phyloP scores from a whole-genome alignment of 345 rosid genomes.

The Trapa incisa region DNA sequence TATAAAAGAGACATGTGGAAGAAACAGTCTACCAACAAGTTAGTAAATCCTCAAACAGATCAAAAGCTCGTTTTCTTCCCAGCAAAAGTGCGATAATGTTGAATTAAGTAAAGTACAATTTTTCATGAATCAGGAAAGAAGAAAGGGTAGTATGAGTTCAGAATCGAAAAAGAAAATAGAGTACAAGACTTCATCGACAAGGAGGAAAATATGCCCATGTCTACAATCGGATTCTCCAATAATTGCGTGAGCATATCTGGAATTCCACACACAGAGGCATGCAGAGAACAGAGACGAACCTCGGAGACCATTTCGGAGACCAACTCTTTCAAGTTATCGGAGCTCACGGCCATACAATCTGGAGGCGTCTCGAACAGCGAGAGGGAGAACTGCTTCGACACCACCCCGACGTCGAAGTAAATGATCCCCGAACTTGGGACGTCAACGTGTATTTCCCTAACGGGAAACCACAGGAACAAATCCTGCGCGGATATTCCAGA shows the following conservation, averaged over 20 bases:
- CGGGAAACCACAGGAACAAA: slow-evolving; percentile 82
- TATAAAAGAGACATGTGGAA: background rate
- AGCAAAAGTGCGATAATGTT: background rate
- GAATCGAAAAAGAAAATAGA: background rate
- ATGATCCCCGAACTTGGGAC: slow-evolving; percentile 80
- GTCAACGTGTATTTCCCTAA: slow-evolving; percentile 70
- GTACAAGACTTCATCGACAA: background rate
- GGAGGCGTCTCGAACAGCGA: slow-evolving; percentile 77
- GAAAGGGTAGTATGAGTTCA: background rate
- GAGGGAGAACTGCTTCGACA: slow-evolving; percentile 66
- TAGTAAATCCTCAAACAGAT: background rate
- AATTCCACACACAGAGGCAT: background rate
- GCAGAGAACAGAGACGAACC: slow-evolving; percentile 15
- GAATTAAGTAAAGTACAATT: background rate
- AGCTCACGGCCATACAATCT: slow-evolving; percentile 46
- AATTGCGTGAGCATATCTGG: background rate
- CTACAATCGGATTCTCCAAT: background rate
- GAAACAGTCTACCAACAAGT: background rate
- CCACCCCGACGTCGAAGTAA: slow-evolving; percentile 81
- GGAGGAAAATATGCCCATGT: too few species aligned
- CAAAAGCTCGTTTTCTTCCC: background rate
- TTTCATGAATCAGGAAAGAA: background rate
- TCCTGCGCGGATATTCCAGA: slow-evolving; percentile 82
- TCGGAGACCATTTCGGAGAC: slow-evolving; percentile 17
- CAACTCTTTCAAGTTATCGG: slow-evolving; percentile 7